Conservation (phyloP, 805 yeast genomes). For the Myxozyma melibiosi region DNA sequence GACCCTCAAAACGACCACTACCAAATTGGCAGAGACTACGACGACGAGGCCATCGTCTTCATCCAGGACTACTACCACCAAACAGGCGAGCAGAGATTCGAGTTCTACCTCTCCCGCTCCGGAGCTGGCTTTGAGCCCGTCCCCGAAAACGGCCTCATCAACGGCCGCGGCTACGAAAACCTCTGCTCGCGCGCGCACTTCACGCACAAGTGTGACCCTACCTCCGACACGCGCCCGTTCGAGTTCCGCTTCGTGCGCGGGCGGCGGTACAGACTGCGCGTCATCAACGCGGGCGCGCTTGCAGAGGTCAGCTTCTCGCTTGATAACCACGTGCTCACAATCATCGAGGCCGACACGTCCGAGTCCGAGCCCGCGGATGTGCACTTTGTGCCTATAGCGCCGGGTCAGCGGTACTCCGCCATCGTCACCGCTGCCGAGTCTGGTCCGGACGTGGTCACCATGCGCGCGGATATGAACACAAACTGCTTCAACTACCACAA, state of each 20-base stretch:
- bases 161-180: conserved; percentile 16
- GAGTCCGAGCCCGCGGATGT: conserved; percentile 22
- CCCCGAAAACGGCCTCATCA: conserved; percentile 20
- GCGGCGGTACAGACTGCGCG: conserved; percentile 15
- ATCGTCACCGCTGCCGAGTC: conserved; percentile 9
- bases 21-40: conserved; percentile 15
- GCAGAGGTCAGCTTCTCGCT: conserved; percentile 11
- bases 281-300: conserved; percentile 19
- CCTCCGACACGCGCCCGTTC: conserved; percentile 24
- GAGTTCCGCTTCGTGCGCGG: conserved; percentile 11
- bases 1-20: conserved; percentile 55
- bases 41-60: conserved; percentile 19
- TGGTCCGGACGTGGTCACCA: conserved; percentile 27
- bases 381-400: conserved; percentile 14
- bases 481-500: conserved; percentile 19
- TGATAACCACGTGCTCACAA: conserved; percentile 12
- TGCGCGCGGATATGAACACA: conserved; percentile 16
- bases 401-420: conserved; percentile 26
- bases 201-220: conserved; percentile 33
- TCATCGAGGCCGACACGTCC: conserved; percentile 23
- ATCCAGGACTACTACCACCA: conserved; percentile 24
- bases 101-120: conserved; percentile 15
- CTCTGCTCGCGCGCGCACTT: conserved; percentile 15
- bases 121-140: conserved; percentile 25
- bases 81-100: conserved; percentile 9